phyloP scores from a whole-genome alignment of 2,329 filamentous ascomycete genomes.

The Tolypocladium ovalisporum region DNA sequence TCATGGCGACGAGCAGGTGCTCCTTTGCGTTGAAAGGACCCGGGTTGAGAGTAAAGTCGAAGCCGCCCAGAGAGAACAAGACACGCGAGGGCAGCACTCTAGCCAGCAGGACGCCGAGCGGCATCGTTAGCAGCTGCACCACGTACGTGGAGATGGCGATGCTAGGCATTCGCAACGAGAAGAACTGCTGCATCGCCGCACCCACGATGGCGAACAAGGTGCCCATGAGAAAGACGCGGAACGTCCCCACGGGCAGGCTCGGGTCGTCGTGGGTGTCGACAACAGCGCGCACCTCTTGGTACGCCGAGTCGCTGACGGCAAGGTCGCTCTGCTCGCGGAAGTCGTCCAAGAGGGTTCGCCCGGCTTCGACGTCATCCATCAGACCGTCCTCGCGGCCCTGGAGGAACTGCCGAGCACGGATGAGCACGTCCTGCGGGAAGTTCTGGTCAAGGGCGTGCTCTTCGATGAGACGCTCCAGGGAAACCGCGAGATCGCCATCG shows the following conservation, averaged over 20 bases:
- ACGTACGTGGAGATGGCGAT: conserved; percentile 28
- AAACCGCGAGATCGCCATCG: background rate
- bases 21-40: conserved; percentile 43
- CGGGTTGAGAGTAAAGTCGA: conserved; percentile 28
- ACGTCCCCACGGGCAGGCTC: conserved; percentile 27
- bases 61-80: conserved; percentile 1
- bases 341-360: conserved; percentile 7
- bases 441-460: conserved; percentile 36
- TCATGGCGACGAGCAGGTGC: conserved; percentile 42
- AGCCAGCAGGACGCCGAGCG: conserved; percentile 23
- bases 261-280: conserved; percentile 31
- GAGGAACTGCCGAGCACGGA: conserved; percentile 29
- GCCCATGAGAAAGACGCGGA: conserved; percentile 27
- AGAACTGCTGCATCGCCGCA: conserved; percentile 20
- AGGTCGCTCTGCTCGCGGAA: conserved; percentile 13
- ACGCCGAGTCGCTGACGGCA: conserved; percentile 23
- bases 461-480: conserved; percentile 16
- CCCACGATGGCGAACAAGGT: conserved; percentile 20
- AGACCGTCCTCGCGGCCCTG: conserved; percentile 4
- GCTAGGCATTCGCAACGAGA: conserved; percentile 28
- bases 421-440: conserved; percentile 29
- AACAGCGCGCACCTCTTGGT: conserved; percentile 32
- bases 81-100: conserved; percentile 5
- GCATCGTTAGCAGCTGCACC: conserved; percentile 27
- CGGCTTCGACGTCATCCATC: conserved; percentile 7